These are phyloP conservation scores for Sanghuangporus baumii DNA, from an alignment of 1,284 basidiomycete species.

Conservation along the genomic window DNA sequence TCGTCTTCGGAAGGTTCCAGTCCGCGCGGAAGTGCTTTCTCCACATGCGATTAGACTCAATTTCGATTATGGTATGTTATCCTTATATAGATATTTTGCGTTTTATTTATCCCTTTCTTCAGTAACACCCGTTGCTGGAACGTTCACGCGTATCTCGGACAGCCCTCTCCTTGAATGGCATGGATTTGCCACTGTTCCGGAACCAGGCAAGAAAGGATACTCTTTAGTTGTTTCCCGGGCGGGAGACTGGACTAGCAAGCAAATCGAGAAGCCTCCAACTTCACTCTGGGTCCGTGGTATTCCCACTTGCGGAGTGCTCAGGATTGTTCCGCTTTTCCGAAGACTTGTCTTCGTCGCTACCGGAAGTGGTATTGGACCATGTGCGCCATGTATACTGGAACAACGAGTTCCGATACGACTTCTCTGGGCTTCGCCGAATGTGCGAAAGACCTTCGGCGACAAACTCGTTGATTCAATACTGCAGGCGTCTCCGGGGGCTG, in stretches of 20 bases:
- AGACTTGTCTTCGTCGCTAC: conserved; percentile 56
- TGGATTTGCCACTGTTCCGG: conserved; percentile 50
- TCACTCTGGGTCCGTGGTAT: conserved; percentile 53
- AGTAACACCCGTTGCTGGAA: conserved; percentile 46
- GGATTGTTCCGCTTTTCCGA: conserved; percentile 51
- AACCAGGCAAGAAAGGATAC: conserved; percentile 47
- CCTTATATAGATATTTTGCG: neutral
- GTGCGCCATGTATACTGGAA: conserved; percentile 48
- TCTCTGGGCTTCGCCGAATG: conserved; percentile 56
- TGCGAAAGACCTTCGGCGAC: conserved; percentile 54
- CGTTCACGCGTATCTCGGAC: conserved; percentile 49
- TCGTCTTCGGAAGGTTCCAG: conserved; percentile 47
- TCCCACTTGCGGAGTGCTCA: conserved; percentile 53
- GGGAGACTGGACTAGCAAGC: conserved; percentile 54
- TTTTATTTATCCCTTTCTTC: neutral
- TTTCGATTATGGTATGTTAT: conserved; percentile 44
- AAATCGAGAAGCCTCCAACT: conserved; percentile 47
- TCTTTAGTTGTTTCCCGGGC: conserved; percentile 53
- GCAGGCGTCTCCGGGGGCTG: conserved; percentile 44
- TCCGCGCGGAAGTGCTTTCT: conserved; percentile 48
- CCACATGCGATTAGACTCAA: conserved; percentile 51
- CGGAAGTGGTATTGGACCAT: conserved; percentile 58
- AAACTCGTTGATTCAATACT: conserved; percentile 52
- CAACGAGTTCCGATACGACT: conserved; percentile 46
- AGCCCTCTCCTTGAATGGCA: conserved; percentile 57